Evolutionary conservation across 257 asterid genomes (phyloP).

Genomic region (Jacaranda mimosifolia): DNA sequence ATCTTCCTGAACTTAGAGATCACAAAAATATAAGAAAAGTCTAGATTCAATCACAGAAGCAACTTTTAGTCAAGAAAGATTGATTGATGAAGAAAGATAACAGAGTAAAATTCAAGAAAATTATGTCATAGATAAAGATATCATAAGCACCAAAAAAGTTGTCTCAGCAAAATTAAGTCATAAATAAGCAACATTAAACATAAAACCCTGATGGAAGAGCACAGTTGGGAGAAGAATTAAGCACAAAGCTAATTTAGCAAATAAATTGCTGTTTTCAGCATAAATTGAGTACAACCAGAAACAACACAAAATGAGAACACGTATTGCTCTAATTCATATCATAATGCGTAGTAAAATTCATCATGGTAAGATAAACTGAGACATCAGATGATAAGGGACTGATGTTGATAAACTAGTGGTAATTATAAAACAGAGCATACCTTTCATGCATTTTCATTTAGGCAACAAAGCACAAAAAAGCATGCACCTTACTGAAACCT

Average conservation of each 20-base stretch:
- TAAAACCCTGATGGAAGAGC: no score
- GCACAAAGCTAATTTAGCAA: no score
- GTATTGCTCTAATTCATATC: no score
- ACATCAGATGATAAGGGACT: not conserved
- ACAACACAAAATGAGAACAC: no score
- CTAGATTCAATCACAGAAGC: constrained; percentile 16
- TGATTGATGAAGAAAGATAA: not conserved
- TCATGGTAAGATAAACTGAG: constrained; percentile 4
- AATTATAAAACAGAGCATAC: not conserved
- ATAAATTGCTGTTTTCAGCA: no score
- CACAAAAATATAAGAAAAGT: constrained; percentile 19
- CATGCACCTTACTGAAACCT: not conserved
- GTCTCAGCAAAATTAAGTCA: not conserved
- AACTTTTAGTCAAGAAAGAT: constrained; percentile 19
- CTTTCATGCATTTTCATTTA: no score
- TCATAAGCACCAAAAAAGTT: not conserved
- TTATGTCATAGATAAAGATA: not conserved
- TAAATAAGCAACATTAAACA: no score
- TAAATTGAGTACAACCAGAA: no score
- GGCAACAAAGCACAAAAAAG: not conserved
- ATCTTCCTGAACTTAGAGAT: constrained; percentile 52
- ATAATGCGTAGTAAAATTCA: not conserved
- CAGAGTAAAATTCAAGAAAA: not conserved
- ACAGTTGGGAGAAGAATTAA: no score
- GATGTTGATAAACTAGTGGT: not conserved